Conservation (phyloP, 1,139 yeast genomes). For the Debaryomycetaceae sp. region DNA sequence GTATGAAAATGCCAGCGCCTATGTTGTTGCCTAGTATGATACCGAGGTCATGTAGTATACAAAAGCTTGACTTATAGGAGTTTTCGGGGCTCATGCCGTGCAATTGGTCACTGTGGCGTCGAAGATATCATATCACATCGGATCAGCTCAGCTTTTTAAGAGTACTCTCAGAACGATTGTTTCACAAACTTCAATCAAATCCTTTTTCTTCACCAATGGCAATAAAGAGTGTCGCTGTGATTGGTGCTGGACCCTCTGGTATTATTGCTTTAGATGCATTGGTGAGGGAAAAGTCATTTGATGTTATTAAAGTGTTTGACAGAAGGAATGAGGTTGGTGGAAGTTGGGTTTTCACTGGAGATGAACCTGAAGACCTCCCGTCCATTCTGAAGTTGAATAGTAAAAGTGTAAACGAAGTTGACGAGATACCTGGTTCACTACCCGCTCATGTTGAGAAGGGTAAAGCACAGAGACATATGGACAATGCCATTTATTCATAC, state of each 20-base stretch:
- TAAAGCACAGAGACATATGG: conserved; percentile 17
- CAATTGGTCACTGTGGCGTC: background rate
- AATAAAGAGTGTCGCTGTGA: conserved; percentile 40
- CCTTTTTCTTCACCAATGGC: no score
- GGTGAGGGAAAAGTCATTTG: conserved; percentile 40
- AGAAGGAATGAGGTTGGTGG: conserved; percentile 43
- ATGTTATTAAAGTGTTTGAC: conserved; percentile 43
- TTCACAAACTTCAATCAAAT: no score
- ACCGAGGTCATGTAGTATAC: no score
- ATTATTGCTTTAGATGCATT: conserved; percentile 56
- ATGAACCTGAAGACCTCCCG: conserved; percentile 18
- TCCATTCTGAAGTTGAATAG: conserved; percentile 15
- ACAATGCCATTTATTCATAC: conserved; percentile 43
- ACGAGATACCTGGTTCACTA: conserved; percentile 16
- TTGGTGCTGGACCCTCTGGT: conserved; percentile 74
- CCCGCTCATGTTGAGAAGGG: conserved; percentile 32
- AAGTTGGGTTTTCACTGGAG: conserved; percentile 35
- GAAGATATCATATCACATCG: no score
- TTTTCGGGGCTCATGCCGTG: no score
- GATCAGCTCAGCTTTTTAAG: no score
- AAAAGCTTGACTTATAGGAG: no score
- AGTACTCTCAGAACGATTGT: no score
- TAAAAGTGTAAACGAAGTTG: conserved; percentile 12
- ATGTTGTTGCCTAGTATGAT: no score
- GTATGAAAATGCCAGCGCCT: no score